Evolutionary conservation across 2,329 filamentous ascomycete genomes (phyloP), one percentile per base, ranked within the genome.

Genomic region (Fusarium subglutinans): DNA sequence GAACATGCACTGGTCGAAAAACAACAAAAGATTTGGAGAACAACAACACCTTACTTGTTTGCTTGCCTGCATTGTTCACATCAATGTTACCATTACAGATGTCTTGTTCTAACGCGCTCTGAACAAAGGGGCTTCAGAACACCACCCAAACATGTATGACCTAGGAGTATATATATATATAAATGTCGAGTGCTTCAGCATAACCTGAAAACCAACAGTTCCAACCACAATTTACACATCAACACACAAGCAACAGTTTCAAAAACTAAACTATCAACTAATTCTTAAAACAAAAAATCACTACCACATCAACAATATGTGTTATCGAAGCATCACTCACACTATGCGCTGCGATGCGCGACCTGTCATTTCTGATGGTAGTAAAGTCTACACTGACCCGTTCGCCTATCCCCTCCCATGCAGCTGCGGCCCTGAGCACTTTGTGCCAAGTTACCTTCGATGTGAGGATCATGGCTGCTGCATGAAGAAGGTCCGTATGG

Each of bases 381-480:
- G n/a, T 2, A 57, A 57, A n/a, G 13, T 55, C n/a, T 74, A 76
- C 41, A 54, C 79, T 22, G 72, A 80, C 50, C 65, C 77, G 14
- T 80, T 81, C 63, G 57, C 69, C 2, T 13, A 50, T 4, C 75
- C 80, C 1, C 13, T 35, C 2, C 15, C 24, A 12, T 81, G 80
- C 66, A 22, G 28, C 6, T 81, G 79, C 48, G 9, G 41, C 18
- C 22, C 26, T 5, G n/a, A 67, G n/a, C 45, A 60, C 12, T 10
- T 35, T 10, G 44, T 65, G 37, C 60, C 59, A 17, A 35, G 57
- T 7, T 63, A 57, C 48, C 24, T 77, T 33, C 67, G 62, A 35
- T 81, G 80, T 38, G 64, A 69, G 2, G 41, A 72, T 2, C 80
- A 81, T 48, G 76, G 74, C 4, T 81, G 80, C 65, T 81, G 80